phyloP scores from a whole-genome alignment of 495 filamentous ascomycete genomes.

The Jackrogersella minutella region DNA sequence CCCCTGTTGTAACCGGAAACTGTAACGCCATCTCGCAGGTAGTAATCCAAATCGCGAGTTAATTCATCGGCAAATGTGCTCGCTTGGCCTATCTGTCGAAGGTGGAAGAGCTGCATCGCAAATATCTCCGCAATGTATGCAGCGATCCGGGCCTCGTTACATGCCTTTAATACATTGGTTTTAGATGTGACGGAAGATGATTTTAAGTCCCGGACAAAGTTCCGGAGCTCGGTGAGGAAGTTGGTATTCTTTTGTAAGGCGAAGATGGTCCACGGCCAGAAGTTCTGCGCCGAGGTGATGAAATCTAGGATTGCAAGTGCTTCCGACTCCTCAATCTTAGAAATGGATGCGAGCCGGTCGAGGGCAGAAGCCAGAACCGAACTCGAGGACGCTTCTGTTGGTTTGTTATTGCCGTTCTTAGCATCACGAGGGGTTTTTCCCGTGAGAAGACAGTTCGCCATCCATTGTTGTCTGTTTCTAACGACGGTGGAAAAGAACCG shows the following conservation, averaged over 20 bases:
- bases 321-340: conserved; percentile 65
- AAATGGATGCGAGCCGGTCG: conserved; percentile 73
- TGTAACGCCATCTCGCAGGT: conserved; percentile 73
- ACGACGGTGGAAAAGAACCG: conserved; percentile 85
- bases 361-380: conserved; percentile 80
- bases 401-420: conserved; percentile 62
- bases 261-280: conserved; percentile 90
- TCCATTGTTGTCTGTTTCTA: conserved; percentile 91
- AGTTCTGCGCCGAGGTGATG: conserved; percentile 82
- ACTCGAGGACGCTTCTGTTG: conserved; percentile 56
- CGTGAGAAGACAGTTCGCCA: conserved; percentile 90
- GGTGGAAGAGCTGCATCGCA: conserved; percentile 87
- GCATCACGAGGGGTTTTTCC: conserved; percentile 81
- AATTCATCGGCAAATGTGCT: conserved; percentile 70
- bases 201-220: conserved; percentile 70
- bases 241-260: conserved; percentile 73
- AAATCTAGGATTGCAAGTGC: conserved; percentile 83
- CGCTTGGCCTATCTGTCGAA: conserved; percentile 73
- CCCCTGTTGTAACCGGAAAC: conserved; percentile 83
- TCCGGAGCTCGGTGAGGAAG: conserved; percentile 74
- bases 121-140: conserved; percentile 86
- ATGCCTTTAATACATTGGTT: conserved; percentile 57
- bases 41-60: conserved; percentile 77
- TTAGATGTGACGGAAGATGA: conserved; percentile 56
- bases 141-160: conserved; percentile 73